Evolutionary conservation across 257 asterid genomes (phyloP), one percentile per base, ranked within the genome.

Genomic region (Voacanga thouarsii): DNA sequence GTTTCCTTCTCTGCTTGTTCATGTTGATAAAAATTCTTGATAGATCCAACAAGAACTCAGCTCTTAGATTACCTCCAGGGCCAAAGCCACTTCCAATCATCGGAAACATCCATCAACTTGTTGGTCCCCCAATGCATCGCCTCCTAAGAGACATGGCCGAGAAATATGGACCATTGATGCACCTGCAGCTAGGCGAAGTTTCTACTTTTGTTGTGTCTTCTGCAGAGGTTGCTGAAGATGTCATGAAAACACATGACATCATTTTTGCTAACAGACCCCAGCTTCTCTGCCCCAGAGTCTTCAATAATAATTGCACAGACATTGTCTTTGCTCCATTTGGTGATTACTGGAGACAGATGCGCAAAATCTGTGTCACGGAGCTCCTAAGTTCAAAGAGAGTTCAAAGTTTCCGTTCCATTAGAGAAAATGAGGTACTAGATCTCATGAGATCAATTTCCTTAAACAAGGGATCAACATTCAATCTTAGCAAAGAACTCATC

Each of bases 161-260:
- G 24, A 75, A 75, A 61, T 61, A 75, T 75, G 79, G 79, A 59
- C 59, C 71, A 12, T 44, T 75, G 37, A 75, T 75, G 72, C 59
- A 59, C 15, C 71, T 75, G 12, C 70, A 75, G 70, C 72, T 75
- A n/a, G 79, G 79, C 0, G 59, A 60, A 75, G 65, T 43, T 59
- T 44, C 71, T 2, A 44, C 41, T 59, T 26, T 75, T 0, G 59
- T 75, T 44, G 79, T 75, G 15, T 60, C 72, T 41, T 75, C 79
- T 21, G 49, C 72, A 12, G 59, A 44, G 39, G 43, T 75, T 21
- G 79, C 72, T 7, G 65, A 75, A 24, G 79, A n/a, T 44, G n/a
- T 75, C 28, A 15, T 73, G 66, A 73, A 53, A 50, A 53, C 64
- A 47, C 49, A 53, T 53, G 74, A 70, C 7, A 43, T 45, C 18